These are phyloP conservation scores for Coemansia sp. DNA, from an alignment of 192 early-diverging fungal genomes.

Conservation along the genomic window DNA sequence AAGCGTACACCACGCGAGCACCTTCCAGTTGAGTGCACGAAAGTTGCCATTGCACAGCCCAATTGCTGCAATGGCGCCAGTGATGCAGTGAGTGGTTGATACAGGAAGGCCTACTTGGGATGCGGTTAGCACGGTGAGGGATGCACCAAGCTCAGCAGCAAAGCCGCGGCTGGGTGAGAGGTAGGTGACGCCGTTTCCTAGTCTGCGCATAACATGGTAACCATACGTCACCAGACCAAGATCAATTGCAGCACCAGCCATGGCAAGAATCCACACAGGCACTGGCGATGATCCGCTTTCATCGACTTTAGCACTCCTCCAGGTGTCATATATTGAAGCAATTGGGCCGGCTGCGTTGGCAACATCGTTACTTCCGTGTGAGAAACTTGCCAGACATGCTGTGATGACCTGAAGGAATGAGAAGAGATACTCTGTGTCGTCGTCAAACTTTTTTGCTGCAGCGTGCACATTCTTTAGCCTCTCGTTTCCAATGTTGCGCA, in stretches of 20 bases:
- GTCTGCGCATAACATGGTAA: constrained; percentile 72
- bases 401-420: constrained; percentile 82
- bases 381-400: constrained; percentile 78
- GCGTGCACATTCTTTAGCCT: constrained; percentile 59
- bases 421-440: constrained; percentile 76
- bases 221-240: constrained; percentile 74
- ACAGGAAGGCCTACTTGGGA: constrained; percentile 78
- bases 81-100: constrained; percentile 83
- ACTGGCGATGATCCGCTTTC: constrained; percentile 59
- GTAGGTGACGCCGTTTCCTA: constrained; percentile 84
- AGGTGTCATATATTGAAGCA: constrained; percentile 72
- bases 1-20: constrained; percentile 62
- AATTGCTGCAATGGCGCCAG: constrained; percentile 71
- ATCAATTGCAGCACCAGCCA: constrained; percentile 74
- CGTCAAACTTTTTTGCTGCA: constrained; percentile 67
- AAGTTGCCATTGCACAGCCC: constrained; percentile 71
- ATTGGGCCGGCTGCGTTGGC: constrained; percentile 84
- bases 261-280: constrained; percentile 74
- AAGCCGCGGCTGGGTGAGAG: constrained; percentile 81
- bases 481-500: constrained; percentile 56
- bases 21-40: constrained; percentile 74
- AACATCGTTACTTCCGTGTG: constrained; percentile 85
- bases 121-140: constrained; percentile 76
- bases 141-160: constrained; percentile 72
- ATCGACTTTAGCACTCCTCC: constrained; percentile 57